Evolutionary conservation across 2,329 filamentous ascomycete genomes (phyloP), one percentile per base, ranked within the genome.

Genomic region (Rhynchosporium secalis): DNA sequence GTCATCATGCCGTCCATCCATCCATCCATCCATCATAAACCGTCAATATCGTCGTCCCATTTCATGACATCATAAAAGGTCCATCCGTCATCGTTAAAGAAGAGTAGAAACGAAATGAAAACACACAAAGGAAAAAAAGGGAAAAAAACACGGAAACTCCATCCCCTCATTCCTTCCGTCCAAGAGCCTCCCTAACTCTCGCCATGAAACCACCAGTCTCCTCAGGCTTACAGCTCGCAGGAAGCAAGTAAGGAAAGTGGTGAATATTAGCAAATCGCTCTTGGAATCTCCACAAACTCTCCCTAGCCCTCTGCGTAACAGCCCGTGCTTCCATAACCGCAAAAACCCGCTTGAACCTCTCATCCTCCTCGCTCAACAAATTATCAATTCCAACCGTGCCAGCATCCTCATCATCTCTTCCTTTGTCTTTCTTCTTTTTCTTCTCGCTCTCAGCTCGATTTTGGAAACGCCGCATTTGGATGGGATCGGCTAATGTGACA

Each of bases 251-350:
- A 9, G 43, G n/a, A 15, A 31, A 15, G 26, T 52, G 20, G 6
- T 52, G 29, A 12, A 6, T 20, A 4, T 33, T 52, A 28, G 49
- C 49, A 15, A 36, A 52, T 1, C 8, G 7, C 33, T 52, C 49
- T 8, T 52, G 49, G 33, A 26, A 52, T 26, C 15, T 52, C 49
- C 49, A 52, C n/a, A 52, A 26, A 45, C 83, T 81, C 4, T 73
- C 68, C n/a, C 74, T 77, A 0, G 84, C 82, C 55, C 81, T 80
- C 2, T 68, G 68, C 0, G 80, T 84, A 8, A 71, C 69, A 63
- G 83, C 86, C 13, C 79, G 71, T 0, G 73, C 69, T 46, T 81
- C 77, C 0, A 86, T 76, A 38, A 80, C 74, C 1, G 68, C 54
- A 58, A 86, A 83, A 0, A 82, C 76, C 36, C 79, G 78, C 9